Percentiles rank a stretch among this genome's conserved stretches.
Evolutionary conservation across 495 filamentous ascomycete species (phyloP).

Genomic region (Cladorrhinum samala): DNA sequence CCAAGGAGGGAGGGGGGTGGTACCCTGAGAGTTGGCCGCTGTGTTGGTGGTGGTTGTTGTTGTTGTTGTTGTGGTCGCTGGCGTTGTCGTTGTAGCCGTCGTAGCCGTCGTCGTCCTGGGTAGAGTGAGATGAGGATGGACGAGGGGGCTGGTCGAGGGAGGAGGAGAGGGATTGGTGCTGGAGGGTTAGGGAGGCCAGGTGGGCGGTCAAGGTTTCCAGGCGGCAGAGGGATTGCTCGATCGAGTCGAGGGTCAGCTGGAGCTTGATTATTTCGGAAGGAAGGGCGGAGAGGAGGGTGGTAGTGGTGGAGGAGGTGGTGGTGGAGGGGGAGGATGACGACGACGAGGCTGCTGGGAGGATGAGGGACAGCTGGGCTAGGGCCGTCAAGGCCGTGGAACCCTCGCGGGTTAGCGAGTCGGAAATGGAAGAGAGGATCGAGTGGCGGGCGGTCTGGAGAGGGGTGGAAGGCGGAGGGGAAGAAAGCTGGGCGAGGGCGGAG

Average conservation of each 20-base stretch:
- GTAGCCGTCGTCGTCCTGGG: background rate
- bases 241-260: background rate
- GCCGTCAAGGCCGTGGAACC: slow-evolving; percentile 37
- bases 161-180: background rate
- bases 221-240: slow-evolving; percentile 37
- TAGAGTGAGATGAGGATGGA: background rate
- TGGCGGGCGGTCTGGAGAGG: slow-evolving; percentile 33
- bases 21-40: slow-evolving; percentile 38
- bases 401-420: slow-evolving; percentile 35
- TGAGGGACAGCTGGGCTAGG: slow-evolving; percentile 34
- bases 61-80: slow-evolving; percentile 26
- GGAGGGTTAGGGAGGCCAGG: slow-evolving; percentile 22
- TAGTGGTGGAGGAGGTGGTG: slow-evolving; percentile 30
- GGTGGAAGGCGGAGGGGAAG: background rate
- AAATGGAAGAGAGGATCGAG: slow-evolving; percentile 31
- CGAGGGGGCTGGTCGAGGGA: slow-evolving; percentile 7
- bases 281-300: slow-evolving; percentile 29
- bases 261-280: slow-evolving; percentile 31
- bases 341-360: no score
- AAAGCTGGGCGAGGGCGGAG: slow-evolving; percentile 47
- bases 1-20: slow-evolving; percentile 43
- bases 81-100: background rate
- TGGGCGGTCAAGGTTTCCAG: slow-evolving; percentile 36
- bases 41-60: slow-evolving; percentile 4
- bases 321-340: slow-evolving; percentile 28